These are phyloP conservation scores for Yamadazyma paraphyllophila DNA, from an alignment of 805 yeast genomes.

Conservation along the genomic window DNA sequence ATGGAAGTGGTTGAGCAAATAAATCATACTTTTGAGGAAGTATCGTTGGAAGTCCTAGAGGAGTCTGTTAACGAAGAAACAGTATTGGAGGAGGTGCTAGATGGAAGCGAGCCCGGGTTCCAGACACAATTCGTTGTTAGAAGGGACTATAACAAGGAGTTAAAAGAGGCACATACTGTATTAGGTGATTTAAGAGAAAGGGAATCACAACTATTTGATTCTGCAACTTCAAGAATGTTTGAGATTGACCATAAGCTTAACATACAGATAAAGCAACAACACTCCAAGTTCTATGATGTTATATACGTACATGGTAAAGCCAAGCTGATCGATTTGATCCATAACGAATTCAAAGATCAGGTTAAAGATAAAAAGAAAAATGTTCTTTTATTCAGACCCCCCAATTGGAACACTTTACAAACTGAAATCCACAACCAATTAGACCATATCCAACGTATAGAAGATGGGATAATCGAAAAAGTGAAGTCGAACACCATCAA, in stretches of 20 bases:
- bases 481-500: constrained; percentile 48
- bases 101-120: neutral
- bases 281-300: constrained; percentile 38
- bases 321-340: constrained; percentile 23
- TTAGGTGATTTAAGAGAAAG: constrained; percentile 23
- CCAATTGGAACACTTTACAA: constrained; percentile 51
- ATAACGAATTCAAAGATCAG: constrained; percentile 20
- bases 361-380: constrained; percentile 37
- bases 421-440: constrained; percentile 49
- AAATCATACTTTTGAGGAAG: constrained; percentile 24
- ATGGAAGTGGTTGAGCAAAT: constrained; percentile 42
- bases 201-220: constrained; percentile 24
- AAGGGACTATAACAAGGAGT: constrained; percentile 27
- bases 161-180: constrained; percentile 33
- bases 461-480: constrained; percentile 48
- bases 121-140: constrained; percentile 27
- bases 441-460: constrained; percentile 53
- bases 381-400: constrained; percentile 44
- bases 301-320: constrained; percentile 46
- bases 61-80: constrained; percentile 5
- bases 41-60: neutral
- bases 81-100: neutral
- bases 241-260: constrained; percentile 29
- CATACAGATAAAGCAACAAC: constrained; percentile 27
- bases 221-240: constrained; percentile 18